These are phyloP conservation scores for Carpinus fangiana DNA, from an alignment of 306 rosid genomes.

Conservation along the genomic window DNA sequence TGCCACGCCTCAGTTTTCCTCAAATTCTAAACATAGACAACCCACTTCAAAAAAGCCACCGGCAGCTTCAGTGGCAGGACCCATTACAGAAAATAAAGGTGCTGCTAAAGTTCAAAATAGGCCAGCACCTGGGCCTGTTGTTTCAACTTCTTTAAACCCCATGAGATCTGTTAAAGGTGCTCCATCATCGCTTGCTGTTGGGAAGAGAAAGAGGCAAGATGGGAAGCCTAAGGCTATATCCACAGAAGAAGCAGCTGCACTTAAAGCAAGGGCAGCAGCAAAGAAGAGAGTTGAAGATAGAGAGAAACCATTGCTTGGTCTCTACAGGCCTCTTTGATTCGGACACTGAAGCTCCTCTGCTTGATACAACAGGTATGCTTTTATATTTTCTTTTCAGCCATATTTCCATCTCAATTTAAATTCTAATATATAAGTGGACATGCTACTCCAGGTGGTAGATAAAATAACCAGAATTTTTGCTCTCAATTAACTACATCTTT, in stretches of 20 bases:
- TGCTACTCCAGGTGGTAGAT: conserved; percentile 14
- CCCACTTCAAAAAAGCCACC: conserved; percentile 43
- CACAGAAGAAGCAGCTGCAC: conserved; percentile 84
- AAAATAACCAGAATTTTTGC: conserved; percentile 2
- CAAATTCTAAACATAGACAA: conserved; percentile 44
- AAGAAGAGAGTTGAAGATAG: conserved; percentile 90
- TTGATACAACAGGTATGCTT: conserved; percentile 26
- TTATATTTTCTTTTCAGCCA: background rate
- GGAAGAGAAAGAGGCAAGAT: conserved; percentile 79
- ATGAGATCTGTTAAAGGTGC: conserved; percentile 68
- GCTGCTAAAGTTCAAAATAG: conserved; percentile 42
- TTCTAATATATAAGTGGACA: conserved; percentile 10
- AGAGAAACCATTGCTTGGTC: conserved; percentile 90
- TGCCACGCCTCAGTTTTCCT: conserved; percentile 65
- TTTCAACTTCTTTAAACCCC: conserved; percentile 64
- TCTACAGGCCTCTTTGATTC: conserved; percentile 62
- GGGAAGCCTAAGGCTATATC: conserved; percentile 65
- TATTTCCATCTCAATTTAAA: conserved; percentile 1
- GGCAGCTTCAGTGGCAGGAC: conserved; percentile 42
- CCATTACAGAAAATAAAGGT: conserved; percentile 38
- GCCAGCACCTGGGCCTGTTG: conserved; percentile 63
- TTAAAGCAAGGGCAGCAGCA: conserved; percentile 96
- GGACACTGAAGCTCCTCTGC: conserved; percentile 20
- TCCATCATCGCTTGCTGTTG: conserved; percentile 70
- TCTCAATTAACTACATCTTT: background rate